Evolutionary conservation across 2,329 filamentous ascomycete species (phyloP).

Genomic region (Cordyceps pruinosa): DNA sequence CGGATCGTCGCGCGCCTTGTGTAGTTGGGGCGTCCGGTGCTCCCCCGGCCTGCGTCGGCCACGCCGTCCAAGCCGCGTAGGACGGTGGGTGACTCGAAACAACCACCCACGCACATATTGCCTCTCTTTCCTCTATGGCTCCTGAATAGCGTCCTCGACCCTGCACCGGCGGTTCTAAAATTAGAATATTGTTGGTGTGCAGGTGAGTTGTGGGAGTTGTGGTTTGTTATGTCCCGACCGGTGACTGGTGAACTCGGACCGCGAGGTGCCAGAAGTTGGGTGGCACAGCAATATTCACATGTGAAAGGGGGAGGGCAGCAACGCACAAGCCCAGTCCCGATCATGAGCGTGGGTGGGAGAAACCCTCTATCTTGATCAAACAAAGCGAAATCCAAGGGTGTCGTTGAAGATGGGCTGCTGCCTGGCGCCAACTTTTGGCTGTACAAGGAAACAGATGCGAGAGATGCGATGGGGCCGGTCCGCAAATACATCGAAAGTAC

Average conservation of each 20-base stretch:
- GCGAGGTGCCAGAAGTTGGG: background rate
- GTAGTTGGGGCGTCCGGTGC: background rate
- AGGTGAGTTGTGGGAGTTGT: background rate
- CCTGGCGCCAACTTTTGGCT: background rate
- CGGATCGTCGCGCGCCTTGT: background rate
- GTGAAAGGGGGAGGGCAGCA: background rate
- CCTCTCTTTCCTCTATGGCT: background rate
- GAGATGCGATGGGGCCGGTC: too few species aligned
- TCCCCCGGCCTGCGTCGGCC: background rate
- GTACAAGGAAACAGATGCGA: background rate
- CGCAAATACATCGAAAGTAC: slow-evolving; percentile 3
- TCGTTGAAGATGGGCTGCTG: background rate
- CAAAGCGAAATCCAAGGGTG: background rate
- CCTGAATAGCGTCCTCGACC: background rate
- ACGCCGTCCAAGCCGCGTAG: background rate
- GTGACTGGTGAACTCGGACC: background rate
- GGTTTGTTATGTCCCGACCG: background rate
- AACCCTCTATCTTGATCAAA: background rate
- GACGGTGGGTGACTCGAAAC: background rate
- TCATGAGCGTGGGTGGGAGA: background rate
- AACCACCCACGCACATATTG: background rate
- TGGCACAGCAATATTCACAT: background rate
- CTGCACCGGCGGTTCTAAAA: background rate
- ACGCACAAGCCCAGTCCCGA: background rate
- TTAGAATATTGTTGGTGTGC: background rate